Evolutionary conservation across 306 rosid species (phyloP).

Genomic region (Glycyrrhiza uralensis): DNA sequence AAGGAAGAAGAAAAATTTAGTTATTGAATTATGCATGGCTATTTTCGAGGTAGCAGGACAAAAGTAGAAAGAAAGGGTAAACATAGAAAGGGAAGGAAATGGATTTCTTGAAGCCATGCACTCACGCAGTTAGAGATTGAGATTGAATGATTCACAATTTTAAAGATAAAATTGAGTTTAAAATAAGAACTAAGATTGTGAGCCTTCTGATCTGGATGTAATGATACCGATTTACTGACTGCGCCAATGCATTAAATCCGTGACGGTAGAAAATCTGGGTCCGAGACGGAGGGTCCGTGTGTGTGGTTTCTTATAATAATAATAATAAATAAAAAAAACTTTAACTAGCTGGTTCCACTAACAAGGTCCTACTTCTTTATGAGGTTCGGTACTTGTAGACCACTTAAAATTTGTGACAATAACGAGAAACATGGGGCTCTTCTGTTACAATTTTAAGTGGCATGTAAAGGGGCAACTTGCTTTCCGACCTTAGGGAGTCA

Average conservation of each 20-base stretch:
- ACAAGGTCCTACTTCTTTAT: constrained; percentile 33
- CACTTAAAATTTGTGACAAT: constrained; percentile 24
- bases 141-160: too few relatives aligned
- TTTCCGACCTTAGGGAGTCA: constrained; percentile 26
- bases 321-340: constrained; percentile 18
- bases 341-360: constrained; percentile 26
- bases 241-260: too few relatives aligned
- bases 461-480: constrained; percentile 32
- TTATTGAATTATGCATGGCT: neutral
- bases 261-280: too few relatives aligned
- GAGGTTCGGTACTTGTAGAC: constrained; percentile 15
- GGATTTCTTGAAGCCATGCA: too few relatives aligned
- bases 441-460: constrained; percentile 25
- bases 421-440: constrained; percentile 23
- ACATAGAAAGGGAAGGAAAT: neutral
- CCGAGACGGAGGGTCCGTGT: constrained; percentile 19
- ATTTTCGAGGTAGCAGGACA: neutral
- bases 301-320: constrained; percentile 17
- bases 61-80: constrained; percentile 1
- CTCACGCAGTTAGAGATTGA: too few relatives aligned
- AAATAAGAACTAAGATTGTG: too few relatives aligned
- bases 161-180: too few relatives aligned
- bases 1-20: neutral
- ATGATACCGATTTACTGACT: too few relatives aligned
- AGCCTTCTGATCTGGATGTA: too few relatives aligned